Evolutionary conservation across 257 asterid species (phyloP).

Genomic region (Solanum sejunctum): DNA sequence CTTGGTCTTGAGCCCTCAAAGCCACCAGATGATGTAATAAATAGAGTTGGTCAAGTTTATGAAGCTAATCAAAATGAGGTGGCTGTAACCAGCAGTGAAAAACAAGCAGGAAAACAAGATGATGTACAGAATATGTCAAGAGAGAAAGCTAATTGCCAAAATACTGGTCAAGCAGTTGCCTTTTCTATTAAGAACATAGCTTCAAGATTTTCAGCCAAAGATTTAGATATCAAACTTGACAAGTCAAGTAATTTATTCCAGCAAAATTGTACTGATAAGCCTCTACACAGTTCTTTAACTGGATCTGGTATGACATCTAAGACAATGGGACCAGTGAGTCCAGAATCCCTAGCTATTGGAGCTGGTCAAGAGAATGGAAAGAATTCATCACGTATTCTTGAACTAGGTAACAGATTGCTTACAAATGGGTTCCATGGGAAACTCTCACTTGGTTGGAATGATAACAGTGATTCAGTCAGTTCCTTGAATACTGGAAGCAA

Average conservation of each 20-base stretch:
- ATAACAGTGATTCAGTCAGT: slow-evolving; percentile 9
- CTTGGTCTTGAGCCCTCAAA: slow-evolving; percentile 95
- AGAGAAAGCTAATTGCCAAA: slow-evolving; percentile 20
- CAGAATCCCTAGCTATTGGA: slow-evolving; percentile 10
- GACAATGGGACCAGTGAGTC: slow-evolving; percentile 17
- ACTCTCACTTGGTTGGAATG: slow-evolving; percentile 25
- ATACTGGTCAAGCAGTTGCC: slow-evolving; percentile 33
- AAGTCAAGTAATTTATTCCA: slow-evolving; percentile 24
- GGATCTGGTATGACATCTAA: slow-evolving; percentile 23
- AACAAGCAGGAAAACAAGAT: slow-evolving; percentile 21
- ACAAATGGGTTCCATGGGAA: slow-evolving; percentile 41
- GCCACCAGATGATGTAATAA: slow-evolving; percentile 60
- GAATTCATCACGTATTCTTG: slow-evolving; percentile 51
- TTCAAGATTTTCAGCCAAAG: slow-evolving; percentile 61
- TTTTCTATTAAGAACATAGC: slow-evolving; percentile 36
- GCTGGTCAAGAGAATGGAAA: slow-evolving; percentile 25
- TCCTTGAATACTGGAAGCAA: slow-evolving; percentile 13
- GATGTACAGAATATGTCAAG: slow-evolving; percentile 13
- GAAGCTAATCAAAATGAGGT: slow-evolving; percentile 15
- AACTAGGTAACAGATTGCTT: slow-evolving; percentile 42
- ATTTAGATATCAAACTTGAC: slow-evolving; percentile 53
- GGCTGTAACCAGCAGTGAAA: neutral
- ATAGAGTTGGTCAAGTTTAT: slow-evolving; percentile 22
- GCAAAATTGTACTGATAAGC: slow-evolving; percentile 13
- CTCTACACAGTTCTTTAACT: slow-evolving; percentile 3